Evolutionary conservation across 2,329 filamentous ascomycete genomes (phyloP).

Genomic region (Neopestalotiopsis sp.): DNA sequence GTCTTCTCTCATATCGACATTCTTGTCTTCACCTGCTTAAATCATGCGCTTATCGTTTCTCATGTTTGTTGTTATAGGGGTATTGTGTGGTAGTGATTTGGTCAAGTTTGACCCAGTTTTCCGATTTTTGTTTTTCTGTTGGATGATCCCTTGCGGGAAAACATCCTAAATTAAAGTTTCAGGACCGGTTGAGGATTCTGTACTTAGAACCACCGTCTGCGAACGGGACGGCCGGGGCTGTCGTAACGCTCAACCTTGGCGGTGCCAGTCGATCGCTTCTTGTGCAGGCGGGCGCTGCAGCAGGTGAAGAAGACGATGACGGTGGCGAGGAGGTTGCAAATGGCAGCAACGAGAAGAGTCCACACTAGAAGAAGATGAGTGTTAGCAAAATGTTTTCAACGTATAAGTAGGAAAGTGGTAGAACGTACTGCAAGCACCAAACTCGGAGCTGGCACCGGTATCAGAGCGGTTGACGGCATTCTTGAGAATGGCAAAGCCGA

Average conservation of each 20-base stretch:
- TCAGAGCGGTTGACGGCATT: slow-evolving; percentile 27
- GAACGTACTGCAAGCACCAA: slow-evolving; percentile 44
- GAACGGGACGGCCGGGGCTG: background rate
- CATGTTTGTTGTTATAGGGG: background rate
- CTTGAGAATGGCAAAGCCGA: slow-evolving; percentile 42
- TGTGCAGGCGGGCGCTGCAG: slow-evolving; percentile 55
- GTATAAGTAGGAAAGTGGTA: background rate
- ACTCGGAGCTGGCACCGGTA: slow-evolving; percentile 45
- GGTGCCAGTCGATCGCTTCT: background rate
- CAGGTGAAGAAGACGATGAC: slow-evolving; percentile 66
- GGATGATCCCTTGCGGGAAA: background rate
- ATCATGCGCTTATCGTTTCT: background rate
- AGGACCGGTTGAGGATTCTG: too few relatives aligned
- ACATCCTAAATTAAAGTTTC: background rate
- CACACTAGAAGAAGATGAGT: slow-evolving; percentile 47
- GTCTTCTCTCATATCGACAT: background rate
- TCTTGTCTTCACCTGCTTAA: background rate
- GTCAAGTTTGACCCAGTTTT: background rate
- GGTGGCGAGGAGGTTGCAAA: slow-evolving; percentile 59
- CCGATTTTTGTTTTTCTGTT: background rate
- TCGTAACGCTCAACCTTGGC: slow-evolving; percentile 15
- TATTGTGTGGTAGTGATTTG: background rate
- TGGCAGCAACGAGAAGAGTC: slow-evolving; percentile 61
- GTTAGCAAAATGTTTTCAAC: background rate
- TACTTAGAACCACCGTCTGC: slow-evolving; percentile 18